Conservation (phyloP, 371 early-diverging fungal species). For the Nematocida parisii region DNA sequence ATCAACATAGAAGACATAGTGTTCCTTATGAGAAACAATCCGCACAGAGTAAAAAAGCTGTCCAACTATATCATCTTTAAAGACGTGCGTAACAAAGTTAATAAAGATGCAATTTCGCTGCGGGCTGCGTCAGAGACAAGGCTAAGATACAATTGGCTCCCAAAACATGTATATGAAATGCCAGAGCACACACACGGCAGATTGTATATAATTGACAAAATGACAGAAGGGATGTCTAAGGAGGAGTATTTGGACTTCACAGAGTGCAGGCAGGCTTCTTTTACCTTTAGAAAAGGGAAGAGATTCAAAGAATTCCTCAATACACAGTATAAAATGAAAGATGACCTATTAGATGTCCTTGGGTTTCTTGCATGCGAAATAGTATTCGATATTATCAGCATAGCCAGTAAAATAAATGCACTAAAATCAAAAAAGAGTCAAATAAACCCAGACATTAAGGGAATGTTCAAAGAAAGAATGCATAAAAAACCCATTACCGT, state of each 20-base stretch:
- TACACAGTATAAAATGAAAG: constrained; percentile 75
- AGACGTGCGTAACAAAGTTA: constrained; percentile 52
- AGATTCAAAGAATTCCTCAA: constrained; percentile 92
- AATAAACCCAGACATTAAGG: background rate
- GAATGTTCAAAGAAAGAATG: constrained; percentile 34
- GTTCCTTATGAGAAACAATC: constrained; percentile 57
- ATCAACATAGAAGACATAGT: constrained; percentile 55
- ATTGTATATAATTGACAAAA: constrained; percentile 75
- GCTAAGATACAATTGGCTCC: constrained; percentile 47
- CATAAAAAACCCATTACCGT: constrained; percentile 34
- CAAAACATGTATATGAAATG: constrained; percentile 33
- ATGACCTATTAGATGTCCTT: constrained; percentile 87
- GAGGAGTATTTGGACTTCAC: constrained; percentile 95
- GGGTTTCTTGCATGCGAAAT: constrained; percentile 86
- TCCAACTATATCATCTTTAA: constrained; percentile 57
- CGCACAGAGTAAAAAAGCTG: constrained; percentile 54
- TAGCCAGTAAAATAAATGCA: constrained; percentile 32
- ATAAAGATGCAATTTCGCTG: constrained; percentile 34
- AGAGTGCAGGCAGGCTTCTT: constrained; percentile 91
- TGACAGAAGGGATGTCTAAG: constrained; percentile 86
- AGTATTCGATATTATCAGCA: constrained; percentile 54
- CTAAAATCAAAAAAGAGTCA: constrained; percentile 1
- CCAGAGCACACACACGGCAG: constrained; percentile 37
- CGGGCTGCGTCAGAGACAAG: background rate
- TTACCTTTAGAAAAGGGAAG: constrained; percentile 85